Percentiles rank a stretch among this genome's conserved stretches.
Conservation (phyloP, 257 asterid species). For the Solanum appendiculatum region DNA sequence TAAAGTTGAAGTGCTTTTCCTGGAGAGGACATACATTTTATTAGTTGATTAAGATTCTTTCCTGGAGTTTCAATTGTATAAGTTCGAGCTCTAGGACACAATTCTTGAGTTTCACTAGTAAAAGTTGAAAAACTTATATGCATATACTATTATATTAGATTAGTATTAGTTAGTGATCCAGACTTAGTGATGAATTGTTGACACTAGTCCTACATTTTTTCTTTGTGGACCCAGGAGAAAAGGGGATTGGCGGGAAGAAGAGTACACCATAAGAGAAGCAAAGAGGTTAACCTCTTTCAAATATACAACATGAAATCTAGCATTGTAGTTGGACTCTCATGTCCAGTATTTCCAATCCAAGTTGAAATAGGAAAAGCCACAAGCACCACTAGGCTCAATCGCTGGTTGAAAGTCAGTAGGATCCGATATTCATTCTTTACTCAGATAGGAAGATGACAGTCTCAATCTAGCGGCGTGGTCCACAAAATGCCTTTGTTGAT, state of each 20-base stretch:
- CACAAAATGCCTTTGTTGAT: too few relatives aligned
- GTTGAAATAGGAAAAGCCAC: background rate
- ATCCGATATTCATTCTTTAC: background rate
- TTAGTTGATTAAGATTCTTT: background rate
- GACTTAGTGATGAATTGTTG: background rate
- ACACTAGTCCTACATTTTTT: too few relatives aligned
- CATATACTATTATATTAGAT: too few relatives aligned
- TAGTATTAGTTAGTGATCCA: background rate
- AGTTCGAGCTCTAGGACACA: background rate
- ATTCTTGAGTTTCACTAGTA: background rate
- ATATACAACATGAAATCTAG: background rate
- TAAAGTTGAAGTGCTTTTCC: too few relatives aligned
- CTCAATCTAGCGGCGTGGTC: background rate
- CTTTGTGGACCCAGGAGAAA: too few relatives aligned
- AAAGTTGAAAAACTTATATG: background rate
- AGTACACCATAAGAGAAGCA: too few relatives aligned
- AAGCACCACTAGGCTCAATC: too few relatives aligned
- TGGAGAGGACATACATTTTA: too few relatives aligned
- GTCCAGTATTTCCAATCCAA: background rate
- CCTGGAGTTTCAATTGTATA: too few relatives aligned
- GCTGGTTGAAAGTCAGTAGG: background rate
- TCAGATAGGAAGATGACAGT: background rate
- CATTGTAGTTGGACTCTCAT: background rate
- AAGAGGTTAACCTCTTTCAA: too few relatives aligned
- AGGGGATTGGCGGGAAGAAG: too few relatives aligned